Conservation (phyloP, 2,329 filamentous ascomycete genomes). For the Aspergillus persii region DNA sequence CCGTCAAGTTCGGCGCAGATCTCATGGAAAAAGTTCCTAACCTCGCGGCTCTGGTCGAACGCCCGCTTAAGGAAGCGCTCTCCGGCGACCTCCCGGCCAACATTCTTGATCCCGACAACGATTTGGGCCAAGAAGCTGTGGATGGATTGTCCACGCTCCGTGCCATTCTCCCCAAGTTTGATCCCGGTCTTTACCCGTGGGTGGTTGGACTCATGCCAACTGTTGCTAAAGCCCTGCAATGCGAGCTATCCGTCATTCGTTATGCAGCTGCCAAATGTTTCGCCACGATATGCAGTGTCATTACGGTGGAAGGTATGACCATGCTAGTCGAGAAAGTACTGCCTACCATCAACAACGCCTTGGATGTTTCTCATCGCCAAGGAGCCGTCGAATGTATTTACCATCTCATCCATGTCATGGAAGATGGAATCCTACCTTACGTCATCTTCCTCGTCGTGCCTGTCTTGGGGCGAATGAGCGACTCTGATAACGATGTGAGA, state of each 20-base stretch:
- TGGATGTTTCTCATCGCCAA: constrained; percentile 85
- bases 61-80: constrained; percentile 74
- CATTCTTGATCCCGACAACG: constrained; percentile 69
- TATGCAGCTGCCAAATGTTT: constrained; percentile 98
- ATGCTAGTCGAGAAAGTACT: constrained; percentile 90
- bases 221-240: constrained; percentile 83
- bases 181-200: constrained; percentile 72
- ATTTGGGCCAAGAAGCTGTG: constrained; percentile 85
- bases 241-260: constrained; percentile 83
- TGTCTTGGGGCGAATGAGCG: constrained; percentile 95
- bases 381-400: constrained; percentile 95
- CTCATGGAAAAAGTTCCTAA: constrained; percentile 84
- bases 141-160: constrained; percentile 91
- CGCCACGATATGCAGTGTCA: constrained; percentile 94
- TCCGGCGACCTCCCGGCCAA: constrained; percentile 67
- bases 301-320: constrained; percentile 92
- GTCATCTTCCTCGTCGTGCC: constrained; percentile 99
- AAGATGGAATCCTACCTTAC: constrained; percentile 90
- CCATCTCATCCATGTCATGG: constrained; percentile 97
- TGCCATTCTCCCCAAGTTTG: constrained; percentile 86
- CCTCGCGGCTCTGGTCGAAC: constrained; percentile 75
- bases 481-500: constrained; percentile 93
- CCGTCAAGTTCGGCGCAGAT: constrained; percentile 71
- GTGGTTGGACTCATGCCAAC: constrained; percentile 80
- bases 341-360: constrained; percentile 84